A percentile compares a stretch with the other conserved stretches of the same genome.
These are phyloP conservation scores for Leishmania aethiopica DNA, from an alignment of 208 protist genomes.

Conservation along the genomic window DNA sequence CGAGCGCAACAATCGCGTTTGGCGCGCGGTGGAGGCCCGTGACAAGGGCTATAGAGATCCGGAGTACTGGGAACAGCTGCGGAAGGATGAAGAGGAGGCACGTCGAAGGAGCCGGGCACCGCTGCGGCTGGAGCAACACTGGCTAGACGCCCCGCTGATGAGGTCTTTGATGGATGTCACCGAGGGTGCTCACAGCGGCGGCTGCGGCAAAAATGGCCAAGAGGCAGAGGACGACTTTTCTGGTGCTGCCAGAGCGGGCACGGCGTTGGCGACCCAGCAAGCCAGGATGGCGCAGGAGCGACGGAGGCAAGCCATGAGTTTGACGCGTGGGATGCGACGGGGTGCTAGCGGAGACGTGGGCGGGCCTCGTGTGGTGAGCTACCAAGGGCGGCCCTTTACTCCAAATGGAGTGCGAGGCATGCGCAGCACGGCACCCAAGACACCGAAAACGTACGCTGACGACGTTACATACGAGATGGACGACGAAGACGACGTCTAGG, in stretches of 20 bases:
- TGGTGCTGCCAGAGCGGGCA: background rate
- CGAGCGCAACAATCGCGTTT: constrained; percentile 41
- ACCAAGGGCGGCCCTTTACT: constrained; percentile 56
- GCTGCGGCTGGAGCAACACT: constrained; percentile 31
- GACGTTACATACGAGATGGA: constrained; percentile 30
- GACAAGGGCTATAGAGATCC: constrained; percentile 37
- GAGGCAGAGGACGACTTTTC: background rate
- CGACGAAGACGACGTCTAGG: constrained; percentile 19
- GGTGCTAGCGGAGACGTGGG: background rate
- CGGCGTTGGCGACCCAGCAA: background rate
- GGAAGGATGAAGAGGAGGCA: constrained; percentile 31
- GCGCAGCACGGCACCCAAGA: constrained; percentile 16
- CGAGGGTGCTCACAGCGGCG: background rate
- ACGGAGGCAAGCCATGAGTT: background rate
- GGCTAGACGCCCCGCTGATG: constrained; percentile 18
- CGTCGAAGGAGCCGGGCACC: constrained; percentile 5
- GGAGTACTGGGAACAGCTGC: constrained; percentile 42
- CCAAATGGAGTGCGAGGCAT: constrained; percentile 42
- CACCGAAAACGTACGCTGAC: constrained; percentile 19
- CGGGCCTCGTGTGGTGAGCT: constrained; percentile 38
- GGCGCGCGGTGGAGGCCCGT: constrained; percentile 36
- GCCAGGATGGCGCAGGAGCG: constrained; percentile 10
- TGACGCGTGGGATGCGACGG: background rate
- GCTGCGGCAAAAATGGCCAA: background rate
- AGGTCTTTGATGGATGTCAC: background rate